Conservation (phyloP, 371 early-diverging fungal genomes). For the Entomophthora muscae region DNA sequence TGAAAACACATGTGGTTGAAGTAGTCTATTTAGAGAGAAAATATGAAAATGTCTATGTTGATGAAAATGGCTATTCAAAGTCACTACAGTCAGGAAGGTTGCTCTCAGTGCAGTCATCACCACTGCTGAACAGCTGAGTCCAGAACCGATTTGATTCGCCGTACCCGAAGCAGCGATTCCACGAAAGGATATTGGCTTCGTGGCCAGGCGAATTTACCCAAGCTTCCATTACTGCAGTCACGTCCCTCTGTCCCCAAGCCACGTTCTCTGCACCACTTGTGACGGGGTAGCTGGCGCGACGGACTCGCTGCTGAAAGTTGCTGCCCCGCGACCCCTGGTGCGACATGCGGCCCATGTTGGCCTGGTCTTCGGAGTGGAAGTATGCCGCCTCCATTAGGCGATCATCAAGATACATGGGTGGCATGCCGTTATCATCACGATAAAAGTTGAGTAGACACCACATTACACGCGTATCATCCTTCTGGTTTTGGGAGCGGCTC, state of each 20-base stretch:
- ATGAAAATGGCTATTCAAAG: conserved; percentile 1
- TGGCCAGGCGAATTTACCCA: conserved; percentile 27
- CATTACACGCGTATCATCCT: neutral
- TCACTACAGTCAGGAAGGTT: neutral
- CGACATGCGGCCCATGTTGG: conserved; percentile 14
- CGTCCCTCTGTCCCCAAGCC: conserved; percentile 15
- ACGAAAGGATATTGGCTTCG: conserved; percentile 19
- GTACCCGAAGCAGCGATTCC: neutral
- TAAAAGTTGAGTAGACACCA: neutral
- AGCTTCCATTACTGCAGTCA: conserved; percentile 14
- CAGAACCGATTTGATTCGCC: neutral
- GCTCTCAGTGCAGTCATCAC: neutral
- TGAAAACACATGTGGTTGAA: no score
- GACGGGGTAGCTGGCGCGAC: conserved; percentile 10
- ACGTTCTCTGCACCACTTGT: conserved; percentile 21
- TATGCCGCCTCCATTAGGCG: conserved; percentile 12
- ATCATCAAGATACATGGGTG: neutral
- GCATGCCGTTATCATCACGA: neutral
- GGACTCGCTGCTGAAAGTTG: conserved; percentile 11
- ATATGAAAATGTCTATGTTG: no score
- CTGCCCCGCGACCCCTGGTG: conserved; percentile 13
- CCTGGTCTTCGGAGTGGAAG: conserved; percentile 17
- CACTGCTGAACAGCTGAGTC: neutral
- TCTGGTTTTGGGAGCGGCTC: no score
- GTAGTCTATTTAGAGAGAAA: no score